A percentile compares a stretch with the other conserved stretches of the same genome.
Conservation (phyloP, 1,284 basidiomycete species). For the Ganoderma meredithae region DNA sequence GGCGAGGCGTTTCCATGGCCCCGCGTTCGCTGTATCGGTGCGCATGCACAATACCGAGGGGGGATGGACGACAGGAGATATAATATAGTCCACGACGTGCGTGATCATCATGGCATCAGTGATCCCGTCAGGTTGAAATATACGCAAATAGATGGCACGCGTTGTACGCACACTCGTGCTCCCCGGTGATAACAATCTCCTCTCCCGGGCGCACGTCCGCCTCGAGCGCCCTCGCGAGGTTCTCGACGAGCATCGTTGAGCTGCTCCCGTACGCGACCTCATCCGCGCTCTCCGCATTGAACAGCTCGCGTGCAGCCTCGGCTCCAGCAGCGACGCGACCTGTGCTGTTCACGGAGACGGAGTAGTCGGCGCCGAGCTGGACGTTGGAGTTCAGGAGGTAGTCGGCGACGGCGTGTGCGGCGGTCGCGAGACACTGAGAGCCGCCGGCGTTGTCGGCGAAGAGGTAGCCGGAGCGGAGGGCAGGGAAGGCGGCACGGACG, state of each 20-base stretch:
- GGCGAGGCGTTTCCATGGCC: slow-evolving; percentile 81
- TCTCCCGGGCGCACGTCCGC: slow-evolving; percentile 60
- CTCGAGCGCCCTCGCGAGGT: slow-evolving; percentile 68
- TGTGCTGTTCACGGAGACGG: slow-evolving; percentile 60
- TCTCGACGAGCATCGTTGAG: slow-evolving; percentile 73
- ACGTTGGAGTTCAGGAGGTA: slow-evolving; percentile 78
- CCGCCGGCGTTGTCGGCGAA: slow-evolving; percentile 85
- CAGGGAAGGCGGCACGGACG: slow-evolving; percentile 69
- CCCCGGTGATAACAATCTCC: slow-evolving; percentile 77
- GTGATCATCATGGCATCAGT: too few relatives aligned
- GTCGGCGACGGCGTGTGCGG: slow-evolving; percentile 65
- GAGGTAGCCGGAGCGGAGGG: slow-evolving; percentile 66
- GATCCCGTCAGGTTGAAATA: too few relatives aligned
- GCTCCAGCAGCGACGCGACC: slow-evolving; percentile 60
- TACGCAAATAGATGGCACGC: too few relatives aligned
- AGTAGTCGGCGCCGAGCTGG: slow-evolving; percentile 76
- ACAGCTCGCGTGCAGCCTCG: slow-evolving; percentile 60
- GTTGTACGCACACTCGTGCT: slow-evolving; percentile 73
- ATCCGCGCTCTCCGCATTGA: slow-evolving; percentile 66
- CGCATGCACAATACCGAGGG: slow-evolving; percentile 5
- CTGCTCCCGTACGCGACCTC: slow-evolving; percentile 75
- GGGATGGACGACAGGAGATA: too few relatives aligned
- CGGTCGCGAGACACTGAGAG: slow-evolving; percentile 65
- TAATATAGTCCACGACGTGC: too few relatives aligned
- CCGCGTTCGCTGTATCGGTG: slow-evolving; percentile 65